Evolutionary conservation across 129 eudicot species (phyloP), one percentile per base, ranked within the genome.

Genomic region (carrot (Daucus carota)): DNA sequence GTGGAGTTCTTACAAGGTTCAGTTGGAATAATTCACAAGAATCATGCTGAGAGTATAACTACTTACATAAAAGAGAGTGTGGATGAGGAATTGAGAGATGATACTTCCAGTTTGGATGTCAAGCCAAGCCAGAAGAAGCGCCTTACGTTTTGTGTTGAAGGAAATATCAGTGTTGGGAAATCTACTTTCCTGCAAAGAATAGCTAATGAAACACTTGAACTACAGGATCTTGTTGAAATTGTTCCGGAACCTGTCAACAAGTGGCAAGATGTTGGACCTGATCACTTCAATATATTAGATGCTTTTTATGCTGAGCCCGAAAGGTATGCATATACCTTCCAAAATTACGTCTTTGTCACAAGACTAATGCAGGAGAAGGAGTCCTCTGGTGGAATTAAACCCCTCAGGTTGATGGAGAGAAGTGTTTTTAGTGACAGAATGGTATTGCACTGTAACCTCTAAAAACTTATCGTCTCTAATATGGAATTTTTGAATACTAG

Each of bases 321-420:
- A 80, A 79, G 98, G 77, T 92, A 92, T 78, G 98, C 98, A 0
- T 92, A 92, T 74, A 92, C 98, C 70, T 92, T 92, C 82, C 98
- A 92, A 41, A 92, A 92, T 78, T 92, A 92, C 73, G 98, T 92
- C 31, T 92, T 92, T 60, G 98, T 92, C 26, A 92, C 98, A 50
- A 80, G 98, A 80, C 90, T 92, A 46, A 92, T 92, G 98, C 98
- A 92, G 84, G 98, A 92, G 80, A 92, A 88, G 74, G 98, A 92
- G 77, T 92, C 98, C n/a, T 86, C 98, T 10, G 78, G 75, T 76
- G 94, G 98, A 67, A 68, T 88, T 36, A 88, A 90, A 81, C 96
- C 98, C 73, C 96, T 92, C 81, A 88, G 98, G 79, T 76, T 92
- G 68, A 92, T 92, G 98, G 98, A 92, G 76, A 90, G 98, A 84